A percentile compares a stretch with the other conserved stretches of the same genome.
phyloP scores from a whole-genome alignment of 2,329 filamentous ascomycete species.

The Byssothecium circinans region DNA sequence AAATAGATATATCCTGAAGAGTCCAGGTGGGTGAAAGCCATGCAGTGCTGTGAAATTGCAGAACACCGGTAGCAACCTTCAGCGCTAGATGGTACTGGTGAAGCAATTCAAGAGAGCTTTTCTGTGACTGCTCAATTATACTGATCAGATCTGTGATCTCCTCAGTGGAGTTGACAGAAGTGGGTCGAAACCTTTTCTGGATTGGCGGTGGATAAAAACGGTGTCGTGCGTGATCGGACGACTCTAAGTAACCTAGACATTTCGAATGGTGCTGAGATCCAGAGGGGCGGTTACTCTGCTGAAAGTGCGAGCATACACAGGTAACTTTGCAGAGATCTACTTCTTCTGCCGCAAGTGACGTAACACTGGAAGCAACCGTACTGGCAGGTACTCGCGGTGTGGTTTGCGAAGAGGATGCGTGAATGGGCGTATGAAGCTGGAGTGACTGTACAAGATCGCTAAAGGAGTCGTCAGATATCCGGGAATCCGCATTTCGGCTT shows the following conservation, averaged over 20 bases:
- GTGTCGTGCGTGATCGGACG: not conserved
- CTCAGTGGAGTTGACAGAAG: not conserved
- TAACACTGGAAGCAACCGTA: not conserved
- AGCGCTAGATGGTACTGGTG: constrained; percentile 5
- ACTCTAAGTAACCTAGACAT: not conserved
- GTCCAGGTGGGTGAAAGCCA: constrained; percentile 2
- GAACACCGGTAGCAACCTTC: constrained; percentile 3
- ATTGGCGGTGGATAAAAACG: not conserved
- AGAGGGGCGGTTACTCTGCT: not conserved
- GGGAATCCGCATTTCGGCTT: not conserved
- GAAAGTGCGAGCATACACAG: not conserved
- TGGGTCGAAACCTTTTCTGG: not conserved
- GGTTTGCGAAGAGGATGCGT: not conserved
- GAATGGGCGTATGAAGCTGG: not conserved
- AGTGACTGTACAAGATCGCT: not conserved
- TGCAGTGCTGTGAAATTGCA: constrained; percentile 4
- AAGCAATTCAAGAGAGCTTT: constrained; percentile 1
- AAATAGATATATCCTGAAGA: constrained; percentile 3
- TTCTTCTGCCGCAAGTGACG: not conserved
- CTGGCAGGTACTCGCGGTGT: not conserved
- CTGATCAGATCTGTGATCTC: constrained; percentile 3
- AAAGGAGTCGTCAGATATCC: too few species aligned
- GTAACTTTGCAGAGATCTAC: constrained; percentile 3
- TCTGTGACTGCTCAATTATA: constrained; percentile 1
- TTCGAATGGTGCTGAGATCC: too few species aligned